Base-by-base conservation (phyloP, 257 asterid genomes). In the Linaria vulgaris region DNA sequence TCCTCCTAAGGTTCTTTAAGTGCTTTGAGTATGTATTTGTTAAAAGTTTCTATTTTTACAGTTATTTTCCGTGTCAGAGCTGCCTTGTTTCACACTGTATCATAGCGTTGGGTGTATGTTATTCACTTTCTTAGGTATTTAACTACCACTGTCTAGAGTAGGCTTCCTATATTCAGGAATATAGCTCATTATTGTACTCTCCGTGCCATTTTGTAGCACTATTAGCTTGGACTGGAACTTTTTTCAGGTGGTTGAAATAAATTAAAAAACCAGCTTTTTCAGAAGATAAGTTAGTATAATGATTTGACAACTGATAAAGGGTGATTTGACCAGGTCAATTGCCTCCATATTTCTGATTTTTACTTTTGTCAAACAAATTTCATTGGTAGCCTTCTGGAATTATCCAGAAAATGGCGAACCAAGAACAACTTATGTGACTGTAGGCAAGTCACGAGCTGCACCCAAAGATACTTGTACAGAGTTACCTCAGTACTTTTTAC, bases 391-490 rank as follows among this genome's bases (percentile, higher is more conserved):
- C 11, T 20, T n/a, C 16, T 57, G 37, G 10, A 3, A 2, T 9
- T 17, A 4, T 15, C 19, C 8, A 54, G 34, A 15, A 22, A 19
- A 54, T 27, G 12, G n/a, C 3, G 20, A 31, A 31, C 25, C 62
- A 17, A 16, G 27, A 16, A 30, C 14, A 21, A 17, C 47, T 56
- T 56, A 56, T 12, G 2, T 4, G 16, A 10, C 48, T n/a, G 1
- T 37, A 34, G 63, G 48, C 38, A 30, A 39, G 63, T 37, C 30
- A 34, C 44, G 7, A 34, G 41, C 41, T 34, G 10, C 10, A 4
- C 22, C 59, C 45, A 27, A 58, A 52, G 43, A 24, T 69, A 19
- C 11, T 16, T 67, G 15, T 22, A 44, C 59, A 16, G 64, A 30
- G 37, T 34, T 53, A 27, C 43, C 44, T 37, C 17, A 43, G 21